phyloP scores from a whole-genome alignment of 306 rosid species.

The Dalbergia cochinchinensis region DNA sequence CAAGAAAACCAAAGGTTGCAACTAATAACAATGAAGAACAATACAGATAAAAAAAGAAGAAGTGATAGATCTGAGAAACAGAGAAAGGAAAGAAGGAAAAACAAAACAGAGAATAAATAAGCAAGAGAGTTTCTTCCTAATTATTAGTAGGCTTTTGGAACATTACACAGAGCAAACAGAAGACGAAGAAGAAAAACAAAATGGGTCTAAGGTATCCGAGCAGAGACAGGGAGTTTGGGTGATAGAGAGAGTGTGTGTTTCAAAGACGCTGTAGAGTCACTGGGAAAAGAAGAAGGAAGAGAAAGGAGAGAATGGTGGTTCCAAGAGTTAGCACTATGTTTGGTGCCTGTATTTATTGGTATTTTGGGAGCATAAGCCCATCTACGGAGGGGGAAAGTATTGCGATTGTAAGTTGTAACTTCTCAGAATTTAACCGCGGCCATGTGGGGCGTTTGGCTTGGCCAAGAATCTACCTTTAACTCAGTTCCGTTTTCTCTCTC shows the following conservation, averaged over 20 bases:
- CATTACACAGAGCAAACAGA: constrained; percentile 27
- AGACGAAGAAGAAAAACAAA: not conserved
- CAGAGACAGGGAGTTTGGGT: constrained; percentile 45
- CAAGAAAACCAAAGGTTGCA: constrained; percentile 44
- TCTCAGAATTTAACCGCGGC: constrained; percentile 30
- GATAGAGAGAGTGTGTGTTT: constrained; percentile 21
- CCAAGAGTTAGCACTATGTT: constrained; percentile 46
- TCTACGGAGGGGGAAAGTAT: not conserved
- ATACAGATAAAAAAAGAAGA: not conserved
- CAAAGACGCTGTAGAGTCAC: constrained; percentile 43
- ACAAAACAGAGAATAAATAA: not conserved
- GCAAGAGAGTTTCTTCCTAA: not conserved
- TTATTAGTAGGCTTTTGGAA: constrained; percentile 35
- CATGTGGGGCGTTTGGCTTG: constrained; percentile 37
- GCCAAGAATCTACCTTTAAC: constrained; percentile 33
- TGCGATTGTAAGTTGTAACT: constrained; percentile 29
- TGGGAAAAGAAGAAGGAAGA: not conserved
- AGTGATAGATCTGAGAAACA: constrained; percentile 63
- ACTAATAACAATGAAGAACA: constrained; percentile 35
- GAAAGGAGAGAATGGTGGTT: constrained; percentile 28
- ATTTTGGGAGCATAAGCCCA: not conserved
- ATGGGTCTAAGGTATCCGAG: constrained; percentile 54
- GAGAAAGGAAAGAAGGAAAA: constrained; percentile 32
- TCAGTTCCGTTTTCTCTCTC: not conserved
- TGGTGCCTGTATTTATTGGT: constrained; percentile 60